Percentiles rank a stretch among this genome's conserved stretches.
phyloP scores from a whole-genome alignment of 306 rosid species.

The Astragalus membranaceus region DNA sequence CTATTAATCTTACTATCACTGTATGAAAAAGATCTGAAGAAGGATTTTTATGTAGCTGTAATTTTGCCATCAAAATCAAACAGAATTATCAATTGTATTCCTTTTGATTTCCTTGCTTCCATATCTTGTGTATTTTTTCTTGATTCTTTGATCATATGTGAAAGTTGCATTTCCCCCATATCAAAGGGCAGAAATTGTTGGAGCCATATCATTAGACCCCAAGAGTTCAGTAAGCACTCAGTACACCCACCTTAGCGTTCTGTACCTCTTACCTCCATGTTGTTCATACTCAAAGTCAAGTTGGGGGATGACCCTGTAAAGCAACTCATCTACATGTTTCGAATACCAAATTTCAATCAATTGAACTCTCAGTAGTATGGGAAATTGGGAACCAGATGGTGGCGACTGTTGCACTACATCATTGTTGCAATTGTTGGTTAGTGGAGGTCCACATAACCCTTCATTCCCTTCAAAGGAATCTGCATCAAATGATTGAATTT shows the following conservation, averaged over 20 bases:
- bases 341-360: conserved; percentile 24
- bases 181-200: too few species aligned
- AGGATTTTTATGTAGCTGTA: too few species aligned
- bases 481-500: conserved; percentile 24
- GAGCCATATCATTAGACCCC: not conserved
- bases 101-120: too few species aligned
- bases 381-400: not conserved
- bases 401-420: not conserved
- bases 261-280: not conserved
- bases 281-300: conserved; percentile 6
- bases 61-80: too few species aligned
- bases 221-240: too few species aligned
- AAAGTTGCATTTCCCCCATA: too few species aligned
- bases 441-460: conserved; percentile 30
- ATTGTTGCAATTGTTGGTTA: not conserved
- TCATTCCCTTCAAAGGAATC: conserved; percentile 26
- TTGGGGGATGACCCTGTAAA: not conserved
- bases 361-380: too few species aligned
- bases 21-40: too few species aligned
- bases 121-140: too few species aligned
- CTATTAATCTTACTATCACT: too few species aligned
- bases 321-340: not conserved
- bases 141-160: too few species aligned
- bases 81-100: too few species aligned
- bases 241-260: not conserved